Evolutionary conservation across 768 basidiomycete species (phyloP), one percentile per base, ranked within the genome.

Genomic region (Collybia sordida): DNA sequence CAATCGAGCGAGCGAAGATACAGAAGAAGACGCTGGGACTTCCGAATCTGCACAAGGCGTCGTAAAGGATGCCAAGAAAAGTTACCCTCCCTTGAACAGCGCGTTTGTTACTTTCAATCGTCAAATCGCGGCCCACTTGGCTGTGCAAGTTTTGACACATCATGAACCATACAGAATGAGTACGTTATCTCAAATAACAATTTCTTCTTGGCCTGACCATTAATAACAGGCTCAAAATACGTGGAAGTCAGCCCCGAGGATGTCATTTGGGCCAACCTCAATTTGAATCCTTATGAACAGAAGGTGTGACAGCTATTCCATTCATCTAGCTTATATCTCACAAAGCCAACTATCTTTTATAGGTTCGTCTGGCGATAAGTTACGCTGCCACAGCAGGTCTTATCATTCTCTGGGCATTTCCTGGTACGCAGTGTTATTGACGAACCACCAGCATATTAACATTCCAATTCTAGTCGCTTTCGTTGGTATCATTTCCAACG

Each of bases 101-200:
- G 88, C 88, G 6, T 98, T 98, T 65, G 77, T 98, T 51, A 86
- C 89, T 18, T 98, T 98, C 78, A 84, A 93, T 66, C 78, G 83
- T 57, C 96, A 98, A 72, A 90, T 97, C 53, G 88, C 90, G 2
- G 94, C 95, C 15, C 94, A 98, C 67, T 72, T 98, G 65, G 93
- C 90, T 1, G 78, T 79, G 28, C 85, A 94, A 67, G 72, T 75
- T 3, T 69, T 95, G 36, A 71, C 82, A 5, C 90, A 95, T 66
- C 85, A 95, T 61, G 81, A 84, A 45, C 92, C 92, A 21, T 91
- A 90, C 58, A 72, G 81, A 14, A 97, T 98, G 93, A 70, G 79
- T 71, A 45, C 49, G 70, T 68, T 1, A 17, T 27, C 27, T 36
- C 15, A 42, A 7, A 22, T 17, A 24, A 1, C 41, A 36, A 38